Base-by-base conservation (phyloP, 441 rosid genomes). In the Adansonia madagascariensis region DNA sequence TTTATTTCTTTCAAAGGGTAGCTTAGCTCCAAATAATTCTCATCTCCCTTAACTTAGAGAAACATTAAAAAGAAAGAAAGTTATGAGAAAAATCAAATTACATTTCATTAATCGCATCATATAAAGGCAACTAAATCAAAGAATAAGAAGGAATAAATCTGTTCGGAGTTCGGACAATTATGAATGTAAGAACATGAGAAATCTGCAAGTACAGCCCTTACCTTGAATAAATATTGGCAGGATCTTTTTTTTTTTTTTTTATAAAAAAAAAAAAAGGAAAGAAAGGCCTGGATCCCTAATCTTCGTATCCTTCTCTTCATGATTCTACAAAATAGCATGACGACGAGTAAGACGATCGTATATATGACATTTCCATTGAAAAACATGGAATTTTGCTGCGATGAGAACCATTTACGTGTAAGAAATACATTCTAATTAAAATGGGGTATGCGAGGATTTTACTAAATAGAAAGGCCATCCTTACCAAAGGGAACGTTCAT, bases 401-500 rank as follows among this genome's bases (percentile, higher is more conserved):
- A 55, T 18, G 9, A 55, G 59, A 55, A 18, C 17, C 8, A 18
- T 55, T n/a, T 52, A 52, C 17, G 59, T n/a, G 20, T 55, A 47
- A 14, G 57, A 22, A 47, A 6, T 59, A 6, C 24, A 22, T 20
- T 43, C n/a, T 15, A 56, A 62, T 44, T 47, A 59, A 47, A 14
- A 46, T 60, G 66, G 76, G 76, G 17, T 35, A 31, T 49, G 59
- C 3, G n/a, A 68, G 55, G 17, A 4, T 49, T 49, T 1, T 12
- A 24, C 39, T 44, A 35, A 72, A 31, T 43, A 59, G 67, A 73
- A 57, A 53, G 44, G 46, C 74, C 71, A 12, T 86, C 76, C 77
- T 85, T 85, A 60, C 77, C 88, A 79, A 63, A 87, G 75, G 3
- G 89, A 77, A 22, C 84, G 9, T 20, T 73, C 76, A 73, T 2